Evolutionary conservation across 75 land plant species (phyloP).

Genomic region (Cupressus sempervirens): DNA sequence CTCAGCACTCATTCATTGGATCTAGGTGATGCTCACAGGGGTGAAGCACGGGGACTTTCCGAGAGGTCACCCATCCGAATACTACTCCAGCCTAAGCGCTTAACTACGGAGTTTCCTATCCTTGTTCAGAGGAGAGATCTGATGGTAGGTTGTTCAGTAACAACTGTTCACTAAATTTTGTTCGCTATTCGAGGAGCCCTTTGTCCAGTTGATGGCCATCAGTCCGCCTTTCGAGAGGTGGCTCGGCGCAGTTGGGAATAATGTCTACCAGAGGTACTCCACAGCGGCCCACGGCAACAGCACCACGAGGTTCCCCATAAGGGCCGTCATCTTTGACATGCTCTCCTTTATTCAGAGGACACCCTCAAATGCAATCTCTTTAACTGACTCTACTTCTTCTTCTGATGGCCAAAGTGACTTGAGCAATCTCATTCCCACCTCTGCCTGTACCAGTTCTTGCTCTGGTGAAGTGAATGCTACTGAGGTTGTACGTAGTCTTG

Average conservation of each 20-base stretch:
- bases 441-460: neutral
- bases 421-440: slow-evolving; percentile 14
- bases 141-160: neutral
- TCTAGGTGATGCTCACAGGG: no score
- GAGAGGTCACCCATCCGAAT: no score
- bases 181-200: neutral
- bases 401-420: slow-evolving; percentile 4
- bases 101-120: no score
- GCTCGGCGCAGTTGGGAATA: neutral
- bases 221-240: neutral
- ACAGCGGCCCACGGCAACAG: neutral
- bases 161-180: neutral
- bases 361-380: neutral
- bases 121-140: neutral
- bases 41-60: no score
- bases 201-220: neutral
- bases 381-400: neutral
- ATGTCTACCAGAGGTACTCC: neutral
- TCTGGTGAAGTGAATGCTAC: neutral
- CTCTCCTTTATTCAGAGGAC: slow-evolving; percentile 19
- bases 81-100: no score
- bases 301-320: slow-evolving; percentile 22
- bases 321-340: slow-evolving; percentile 35
- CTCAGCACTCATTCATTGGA: no score
- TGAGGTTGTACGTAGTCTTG: neutral